Evolutionary conservation across 805 yeast genomes (phyloP), one percentile per base, ranked within the genome.

Genomic region (Lipomyces lipofer): DNA sequence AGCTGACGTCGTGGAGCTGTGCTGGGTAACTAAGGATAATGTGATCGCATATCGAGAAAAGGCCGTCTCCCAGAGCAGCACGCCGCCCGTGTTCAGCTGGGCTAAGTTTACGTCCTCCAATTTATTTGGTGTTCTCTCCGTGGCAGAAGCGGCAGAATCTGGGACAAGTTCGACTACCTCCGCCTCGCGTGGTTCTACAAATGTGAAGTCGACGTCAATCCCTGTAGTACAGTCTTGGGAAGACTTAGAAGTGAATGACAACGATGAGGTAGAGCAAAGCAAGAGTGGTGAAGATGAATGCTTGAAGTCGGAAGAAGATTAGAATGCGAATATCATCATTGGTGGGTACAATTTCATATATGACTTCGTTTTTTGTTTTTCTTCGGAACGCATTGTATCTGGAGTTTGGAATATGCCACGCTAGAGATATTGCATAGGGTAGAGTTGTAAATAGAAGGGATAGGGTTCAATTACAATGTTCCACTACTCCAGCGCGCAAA

Each of bases 151-250:
- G 9, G 51, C 48, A 12, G 35, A 44, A 7, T 36, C 48, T 7
- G 35, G 38, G 17, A 19, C 25, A 9, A 9, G 17, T 33, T n/a
- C n/a, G n/a, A n/a, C 21, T 33, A 36, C 40, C 12, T 36, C 40
- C 2, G 25, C 40, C 10, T 13, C 25, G 25, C 40, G 25, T n/a
- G n/a, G n/a, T 1, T 15, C 40, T 19, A 21, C 3, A 32, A 19
- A 8, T 9, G 43, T 9, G 24, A 30, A 46, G 30, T 25, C 19
- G 19, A 10, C n/a, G 43, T 15, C 27, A 38, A 43, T 35, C 28
- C 56, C 60, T 1, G 42, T 58, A 4, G 62, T 51, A 5, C 51
- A 51, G 12, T 58, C 62, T 9, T 58, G 62, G 62, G 62, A 58
- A 35, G 60, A 55, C n/a, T 19, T 58, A 28, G 49, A 49, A n/a